Evolutionary conservation across 192 early-diverging fungal genomes (phyloP).

Genomic region (Podila minutissima): DNA sequence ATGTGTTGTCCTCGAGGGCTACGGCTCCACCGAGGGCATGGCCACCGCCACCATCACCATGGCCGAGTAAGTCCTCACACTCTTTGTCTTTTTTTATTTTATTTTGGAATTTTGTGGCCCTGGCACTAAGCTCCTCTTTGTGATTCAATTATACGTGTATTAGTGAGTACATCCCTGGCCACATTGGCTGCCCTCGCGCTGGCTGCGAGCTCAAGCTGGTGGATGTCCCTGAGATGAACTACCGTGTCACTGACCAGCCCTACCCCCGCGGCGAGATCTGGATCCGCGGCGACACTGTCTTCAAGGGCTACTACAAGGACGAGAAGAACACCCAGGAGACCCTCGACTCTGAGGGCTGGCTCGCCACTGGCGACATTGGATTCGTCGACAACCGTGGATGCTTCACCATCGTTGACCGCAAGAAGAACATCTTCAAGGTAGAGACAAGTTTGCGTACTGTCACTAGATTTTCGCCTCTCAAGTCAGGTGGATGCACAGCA

Average conservation of each 20-base stretch:
- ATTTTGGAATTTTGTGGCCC: background rate
- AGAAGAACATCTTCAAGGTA: slow-evolving; percentile 84
- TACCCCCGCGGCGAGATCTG: slow-evolving; percentile 91
- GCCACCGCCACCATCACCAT: slow-evolving; percentile 46
- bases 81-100: background rate
- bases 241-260: slow-evolving; percentile 75
- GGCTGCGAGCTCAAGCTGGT: slow-evolving; percentile 81
- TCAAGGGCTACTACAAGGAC: slow-evolving; percentile 89
- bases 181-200: slow-evolving; percentile 74
- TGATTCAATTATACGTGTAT: background rate
- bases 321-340: slow-evolving; percentile 81
- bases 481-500: background rate
- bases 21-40: slow-evolving; percentile 60
- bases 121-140: background rate
- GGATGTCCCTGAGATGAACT: slow-evolving; percentile 92
- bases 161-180: slow-evolving; percentile 69
- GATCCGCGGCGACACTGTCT: slow-evolving; percentile 76
- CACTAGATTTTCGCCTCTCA: background rate
- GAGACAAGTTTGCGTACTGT: background rate
- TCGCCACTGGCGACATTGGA: slow-evolving; percentile 88
- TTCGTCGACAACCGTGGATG: slow-evolving; percentile 72
- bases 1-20: slow-evolving; percentile 71
- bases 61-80: slow-evolving; percentile 37
- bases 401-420: slow-evolving; percentile 86
- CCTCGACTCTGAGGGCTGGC: slow-evolving; percentile 87